Conservation (phyloP, 441 rosid species). For the Croton setiger region DNA sequence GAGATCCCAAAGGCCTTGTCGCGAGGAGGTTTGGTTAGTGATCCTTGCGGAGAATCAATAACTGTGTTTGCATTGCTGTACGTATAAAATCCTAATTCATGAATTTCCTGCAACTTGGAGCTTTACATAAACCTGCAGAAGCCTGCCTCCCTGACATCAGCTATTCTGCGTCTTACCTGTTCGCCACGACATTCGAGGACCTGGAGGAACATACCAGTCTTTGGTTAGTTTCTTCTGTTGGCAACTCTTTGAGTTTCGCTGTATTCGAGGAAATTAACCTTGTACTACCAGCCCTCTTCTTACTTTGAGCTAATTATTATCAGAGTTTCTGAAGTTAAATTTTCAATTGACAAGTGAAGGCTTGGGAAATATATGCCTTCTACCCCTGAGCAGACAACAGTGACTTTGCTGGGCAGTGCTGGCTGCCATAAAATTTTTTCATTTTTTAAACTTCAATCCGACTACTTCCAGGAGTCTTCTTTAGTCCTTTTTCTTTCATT, state of each 20-base stretch:
- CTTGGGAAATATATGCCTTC: constrained; percentile 96
- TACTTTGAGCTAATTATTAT: background rate
- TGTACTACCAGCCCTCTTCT: no score
- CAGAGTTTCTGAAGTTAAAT: background rate
- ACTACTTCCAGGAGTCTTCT: constrained; percentile 75
- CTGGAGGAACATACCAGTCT: constrained; percentile 40
- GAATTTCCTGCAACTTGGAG: constrained; percentile 85
- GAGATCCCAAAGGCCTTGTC: constrained; percentile 25
- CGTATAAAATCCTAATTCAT: constrained; percentile 68
- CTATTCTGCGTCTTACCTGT: constrained; percentile 85
- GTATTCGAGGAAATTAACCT: no score
- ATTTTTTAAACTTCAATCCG: constrained; percentile 57
- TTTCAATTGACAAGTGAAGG: constrained; percentile 83
- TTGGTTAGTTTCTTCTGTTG: no score
- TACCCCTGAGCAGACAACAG: constrained; percentile 81
- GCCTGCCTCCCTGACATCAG: constrained; percentile 87
- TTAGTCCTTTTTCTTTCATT: constrained; percentile 63
- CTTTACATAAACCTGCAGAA: constrained; percentile 92
- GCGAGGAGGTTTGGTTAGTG: constrained; percentile 41
- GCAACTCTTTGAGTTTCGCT: no score
- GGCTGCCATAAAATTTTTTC: constrained; percentile 20
- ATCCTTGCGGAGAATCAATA: constrained; percentile 61
- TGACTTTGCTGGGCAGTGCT: constrained; percentile 73
- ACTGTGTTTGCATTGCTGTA: constrained; percentile 10
- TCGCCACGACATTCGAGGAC: constrained; percentile 98